Evolutionary conservation across 192 early-diverging fungal genomes (phyloP).

Genomic region (Backusella australiensis): DNA sequence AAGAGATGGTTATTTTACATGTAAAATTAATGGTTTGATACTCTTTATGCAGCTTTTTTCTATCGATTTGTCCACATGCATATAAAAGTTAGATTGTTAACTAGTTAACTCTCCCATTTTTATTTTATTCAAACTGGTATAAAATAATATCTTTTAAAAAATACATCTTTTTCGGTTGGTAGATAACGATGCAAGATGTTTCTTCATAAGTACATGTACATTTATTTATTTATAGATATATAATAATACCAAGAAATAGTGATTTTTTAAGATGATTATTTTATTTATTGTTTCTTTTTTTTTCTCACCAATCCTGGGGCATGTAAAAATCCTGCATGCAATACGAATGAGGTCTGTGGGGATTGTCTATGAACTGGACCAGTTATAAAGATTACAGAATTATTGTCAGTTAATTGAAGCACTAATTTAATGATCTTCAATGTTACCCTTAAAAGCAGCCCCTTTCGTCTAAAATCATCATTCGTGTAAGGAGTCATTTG

Average conservation of each 20-base stretch:
- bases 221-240: not conserved
- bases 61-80: not conserved
- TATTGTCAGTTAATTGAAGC: not conserved
- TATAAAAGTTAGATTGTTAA: not conserved
- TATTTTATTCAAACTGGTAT: not conserved
- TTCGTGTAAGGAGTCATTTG: not conserved
- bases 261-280: not conserved
- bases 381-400: constrained; percentile 3
- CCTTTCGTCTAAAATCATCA: not conserved
- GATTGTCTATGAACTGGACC: not conserved
- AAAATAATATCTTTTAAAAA: too few species aligned
- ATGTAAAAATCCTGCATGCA: not conserved
- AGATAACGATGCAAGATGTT: too few species aligned
- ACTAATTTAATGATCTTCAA: constrained; percentile 1
- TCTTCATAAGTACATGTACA: too few species aligned
- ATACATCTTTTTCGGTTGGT: too few species aligned
- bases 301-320: not conserved
- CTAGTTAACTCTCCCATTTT: not conserved
- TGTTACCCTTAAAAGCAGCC: not conserved
- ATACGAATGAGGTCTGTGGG: not conserved
- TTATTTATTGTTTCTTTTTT: not conserved
- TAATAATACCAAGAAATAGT: not conserved
- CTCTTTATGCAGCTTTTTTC: too few species aligned
- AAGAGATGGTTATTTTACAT: too few species aligned
- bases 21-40: too few species aligned